Evolutionary conservation across 192 early-diverging fungal species (phyloP), one percentile per base, ranked within the genome.

Genomic region (Hyaloraphidium curvatum): DNA sequence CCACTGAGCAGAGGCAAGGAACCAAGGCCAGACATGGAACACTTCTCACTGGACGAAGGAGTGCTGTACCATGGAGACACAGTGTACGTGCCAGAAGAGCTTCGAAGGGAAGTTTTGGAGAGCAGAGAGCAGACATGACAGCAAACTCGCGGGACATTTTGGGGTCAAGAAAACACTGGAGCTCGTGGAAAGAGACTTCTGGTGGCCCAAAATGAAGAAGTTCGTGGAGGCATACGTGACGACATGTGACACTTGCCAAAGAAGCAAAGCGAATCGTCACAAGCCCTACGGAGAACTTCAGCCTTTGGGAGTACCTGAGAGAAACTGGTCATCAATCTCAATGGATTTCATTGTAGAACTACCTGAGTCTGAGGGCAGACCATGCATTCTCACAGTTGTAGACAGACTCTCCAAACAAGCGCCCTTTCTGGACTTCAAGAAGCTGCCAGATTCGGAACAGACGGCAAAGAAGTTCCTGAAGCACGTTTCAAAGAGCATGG

Each of bases 311-410:
- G 54, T 71, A 3, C 52, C 71, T 0, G 35, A 11, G 2, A 3
- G 22, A 3, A 64, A 59, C 0, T 74, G 68, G 62, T 13, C 51
- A 4, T 62, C 65, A 1, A 70, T 74, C 30, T 61, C 55, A 0
- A 60, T 75, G 31, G 72, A 71, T 37, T 73, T 69, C 33, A 69
- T 71, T 27, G 53, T 41, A 1, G 48, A 52, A 2, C 52, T 74
- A 2, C 65, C 59, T 0, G 9, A 14, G 0, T 53, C 56, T 1
- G 3, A 39, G 16, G 55, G 52, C 5, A 60, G 39, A 30, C 53
- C 65, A 40, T 55, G 57, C 0, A 69, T 78, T 14, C 55, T 62
- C 1, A 64, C 76, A 0, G 57, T 71, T 30, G 71, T 74, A 0
- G 68, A 72, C 17, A 28, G 60, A 11, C 50, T 69, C 0, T 59